A percentile compares a stretch with the other conserved stretches of the same genome.
phyloP scores from a whole-genome alignment of 2,329 filamentous ascomycete genomes.

The Reticulascus tulasneorum region DNA sequence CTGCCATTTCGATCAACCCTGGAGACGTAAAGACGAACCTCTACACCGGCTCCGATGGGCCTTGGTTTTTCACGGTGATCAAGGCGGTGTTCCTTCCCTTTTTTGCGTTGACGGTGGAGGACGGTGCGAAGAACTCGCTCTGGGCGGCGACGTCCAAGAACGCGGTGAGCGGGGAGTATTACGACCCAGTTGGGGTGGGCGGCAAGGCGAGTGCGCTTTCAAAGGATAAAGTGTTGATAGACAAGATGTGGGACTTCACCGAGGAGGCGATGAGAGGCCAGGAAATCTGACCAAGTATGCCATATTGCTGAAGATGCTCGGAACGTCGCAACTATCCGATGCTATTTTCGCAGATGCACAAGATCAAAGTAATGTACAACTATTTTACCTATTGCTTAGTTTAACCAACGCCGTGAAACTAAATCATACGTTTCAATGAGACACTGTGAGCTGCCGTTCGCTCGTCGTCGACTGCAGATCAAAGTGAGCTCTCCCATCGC shows the following conservation, averaged over 20 bases:
- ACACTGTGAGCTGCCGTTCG: too few relatives aligned
- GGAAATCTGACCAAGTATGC: neutral
- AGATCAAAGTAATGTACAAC: too few relatives aligned
- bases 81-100: neutral
- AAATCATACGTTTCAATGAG: too few relatives aligned
- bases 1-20: slow-evolving; percentile 44
- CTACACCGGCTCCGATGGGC: neutral
- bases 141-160: slow-evolving; percentile 25
- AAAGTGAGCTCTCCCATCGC: too few relatives aligned
- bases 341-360: too few relatives aligned
- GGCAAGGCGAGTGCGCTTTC: slow-evolving; percentile 15
- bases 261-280: slow-evolving; percentile 20
- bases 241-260: slow-evolving; percentile 31
- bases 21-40: slow-evolving; percentile 30
- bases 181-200: slow-evolving; percentile 25
- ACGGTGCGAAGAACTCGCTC: slow-evolving; percentile 24
- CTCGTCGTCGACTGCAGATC: too few relatives aligned
- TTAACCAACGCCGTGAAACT: too few relatives aligned
- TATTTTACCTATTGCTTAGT: too few relatives aligned
- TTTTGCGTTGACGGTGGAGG: slow-evolving; percentile 7
- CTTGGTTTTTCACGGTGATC: neutral
- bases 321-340: too few relatives aligned
- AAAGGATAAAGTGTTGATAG: slow-evolving; percentile 21
- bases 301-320: too few relatives aligned
- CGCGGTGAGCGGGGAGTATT: slow-evolving; percentile 24